Evolutionary conservation across 2,329 filamentous ascomycete genomes (phyloP).

Genomic region (Ustulina deusta): DNA sequence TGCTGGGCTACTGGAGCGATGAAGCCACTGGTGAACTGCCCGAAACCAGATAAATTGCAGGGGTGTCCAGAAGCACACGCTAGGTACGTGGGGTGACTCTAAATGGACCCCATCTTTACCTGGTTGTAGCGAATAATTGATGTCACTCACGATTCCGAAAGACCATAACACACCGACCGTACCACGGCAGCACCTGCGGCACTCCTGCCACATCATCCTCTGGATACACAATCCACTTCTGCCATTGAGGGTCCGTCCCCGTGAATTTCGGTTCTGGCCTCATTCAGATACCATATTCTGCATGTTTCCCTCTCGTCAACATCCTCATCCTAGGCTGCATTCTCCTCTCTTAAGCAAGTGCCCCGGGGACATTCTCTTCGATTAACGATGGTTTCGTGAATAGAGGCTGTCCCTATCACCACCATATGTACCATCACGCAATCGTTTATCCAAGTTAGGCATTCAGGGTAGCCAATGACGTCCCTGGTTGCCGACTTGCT

Average conservation of each 20-base stretch:
- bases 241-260: not conserved
- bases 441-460: slow-evolving; percentile 2
- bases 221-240: slow-evolving; percentile 4
- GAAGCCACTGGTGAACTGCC: not conserved
- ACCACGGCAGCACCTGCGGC: slow-evolving; percentile 5
- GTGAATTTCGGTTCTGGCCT: slow-evolving; percentile 2
- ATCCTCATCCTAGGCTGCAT: slow-evolving; percentile 16
- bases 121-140: slow-evolving; percentile 6
- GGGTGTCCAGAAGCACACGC: not conserved
- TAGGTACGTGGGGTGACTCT: slow-evolving; percentile 24
- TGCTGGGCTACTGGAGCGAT: too few relatives aligned
- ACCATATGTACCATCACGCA: slow-evolving; percentile 30
- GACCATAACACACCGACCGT: not conserved
- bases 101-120: slow-evolving; percentile 17
- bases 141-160: not conserved
- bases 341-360: slow-evolving; percentile 19
- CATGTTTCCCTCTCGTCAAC: slow-evolving; percentile 7
- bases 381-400: slow-evolving; percentile 40
- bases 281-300: not conserved
- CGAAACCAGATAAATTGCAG: slow-evolving; percentile 4
- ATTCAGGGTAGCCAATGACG: slow-evolving; percentile 60
- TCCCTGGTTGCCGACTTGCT: slow-evolving; percentile 73
- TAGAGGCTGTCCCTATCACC: slow-evolving; percentile 40
- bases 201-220: slow-evolving; percentile 10
- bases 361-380: slow-evolving; percentile 20